Evolutionary conservation across 495 filamentous ascomycete species (phyloP).

Genomic region (Emericellopsis terricola): DNA sequence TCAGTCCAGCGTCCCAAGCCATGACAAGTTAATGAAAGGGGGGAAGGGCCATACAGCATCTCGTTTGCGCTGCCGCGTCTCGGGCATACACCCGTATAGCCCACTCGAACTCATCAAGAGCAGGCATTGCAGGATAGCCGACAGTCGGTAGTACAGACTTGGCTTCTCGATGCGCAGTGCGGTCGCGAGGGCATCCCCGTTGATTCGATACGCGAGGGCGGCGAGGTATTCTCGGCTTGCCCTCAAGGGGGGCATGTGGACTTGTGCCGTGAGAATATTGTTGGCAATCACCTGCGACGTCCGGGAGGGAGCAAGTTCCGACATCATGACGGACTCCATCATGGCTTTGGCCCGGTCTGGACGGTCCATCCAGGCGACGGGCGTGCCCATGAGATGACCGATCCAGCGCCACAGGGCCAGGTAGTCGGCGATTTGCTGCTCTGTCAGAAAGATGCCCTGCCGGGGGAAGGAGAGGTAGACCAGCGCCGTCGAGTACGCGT

Average conservation of each 20-base stretch:
- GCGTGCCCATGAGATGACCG: conserved; percentile 51
- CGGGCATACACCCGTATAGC: no score
- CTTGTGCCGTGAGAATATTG: conserved; percentile 53
- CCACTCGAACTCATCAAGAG: no score
- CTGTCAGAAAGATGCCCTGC: conserved; percentile 46
- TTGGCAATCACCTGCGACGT: conserved; percentile 45
- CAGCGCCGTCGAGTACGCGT: conserved; percentile 44
- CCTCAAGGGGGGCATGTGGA: conserved; percentile 43
- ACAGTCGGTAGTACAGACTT: neutral
- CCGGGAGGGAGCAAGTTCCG: conserved; percentile 44
- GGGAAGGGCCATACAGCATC: no score
- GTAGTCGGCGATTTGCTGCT: conserved; percentile 50
- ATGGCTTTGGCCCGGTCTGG: conserved; percentile 33
- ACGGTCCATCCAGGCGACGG: conserved; percentile 36
- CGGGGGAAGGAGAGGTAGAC: conserved; percentile 53
- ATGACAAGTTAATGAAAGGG: no score
- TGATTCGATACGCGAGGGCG: conserved; percentile 50
- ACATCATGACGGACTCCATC: conserved; percentile 45
- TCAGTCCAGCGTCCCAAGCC: no score
- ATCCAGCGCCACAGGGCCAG: conserved; percentile 62
- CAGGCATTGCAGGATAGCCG: no score
- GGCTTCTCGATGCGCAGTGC: neutral
- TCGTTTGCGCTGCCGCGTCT: no score
- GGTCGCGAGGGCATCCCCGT: conserved; percentile 23
- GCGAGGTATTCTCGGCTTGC: conserved; percentile 43